Percentiles rank a stretch among this genome's conserved stretches.
Conservation (phyloP, 2,329 filamentous ascomycete species). For the Cordyceps tenuipes region DNA sequence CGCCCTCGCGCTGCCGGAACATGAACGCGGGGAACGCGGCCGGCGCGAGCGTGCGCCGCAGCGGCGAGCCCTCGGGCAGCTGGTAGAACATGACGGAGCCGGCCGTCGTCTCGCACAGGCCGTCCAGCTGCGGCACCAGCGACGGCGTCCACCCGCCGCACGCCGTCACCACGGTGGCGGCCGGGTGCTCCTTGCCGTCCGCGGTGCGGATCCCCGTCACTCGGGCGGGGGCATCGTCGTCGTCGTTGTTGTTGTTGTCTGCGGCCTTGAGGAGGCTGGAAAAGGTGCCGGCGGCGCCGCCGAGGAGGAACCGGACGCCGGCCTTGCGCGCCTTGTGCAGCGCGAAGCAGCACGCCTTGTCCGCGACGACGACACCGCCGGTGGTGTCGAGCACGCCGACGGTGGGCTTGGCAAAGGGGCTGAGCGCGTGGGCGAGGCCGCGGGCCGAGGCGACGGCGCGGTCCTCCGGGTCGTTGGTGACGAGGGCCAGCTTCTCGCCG, state of each 20-base stretch:
- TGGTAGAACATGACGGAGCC: conserved; percentile 36
- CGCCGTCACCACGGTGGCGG: conserved; percentile 29
- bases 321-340: conserved; percentile 31
- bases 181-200: conserved; percentile 26
- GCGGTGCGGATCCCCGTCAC: conserved; percentile 31
- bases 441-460: conserved; percentile 19
- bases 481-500: background rate
- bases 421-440: conserved; percentile 24
- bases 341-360: conserved; percentile 37
- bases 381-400: conserved; percentile 36
- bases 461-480: background rate
- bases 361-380: conserved; percentile 36
- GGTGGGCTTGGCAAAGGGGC: conserved; percentile 28
- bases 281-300: conserved; percentile 22
- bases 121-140: conserved; percentile 31
- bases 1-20: conserved; percentile 25
- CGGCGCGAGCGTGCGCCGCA: conserved; percentile 33
- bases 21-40: conserved; percentile 33
- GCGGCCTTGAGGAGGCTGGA: conserved; percentile 18
- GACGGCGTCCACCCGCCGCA: conserved; percentile 37
- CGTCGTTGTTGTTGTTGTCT: too few relatives aligned
- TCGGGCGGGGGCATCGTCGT: too few relatives aligned
- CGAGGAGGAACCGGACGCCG: conserved; percentile 36
- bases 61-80: conserved; percentile 27
- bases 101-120: conserved; percentile 38